These are phyloP conservation scores for Dipteronia dyeriana DNA, from an alignment of 345 rosid species.

Conservation along the genomic window DNA sequence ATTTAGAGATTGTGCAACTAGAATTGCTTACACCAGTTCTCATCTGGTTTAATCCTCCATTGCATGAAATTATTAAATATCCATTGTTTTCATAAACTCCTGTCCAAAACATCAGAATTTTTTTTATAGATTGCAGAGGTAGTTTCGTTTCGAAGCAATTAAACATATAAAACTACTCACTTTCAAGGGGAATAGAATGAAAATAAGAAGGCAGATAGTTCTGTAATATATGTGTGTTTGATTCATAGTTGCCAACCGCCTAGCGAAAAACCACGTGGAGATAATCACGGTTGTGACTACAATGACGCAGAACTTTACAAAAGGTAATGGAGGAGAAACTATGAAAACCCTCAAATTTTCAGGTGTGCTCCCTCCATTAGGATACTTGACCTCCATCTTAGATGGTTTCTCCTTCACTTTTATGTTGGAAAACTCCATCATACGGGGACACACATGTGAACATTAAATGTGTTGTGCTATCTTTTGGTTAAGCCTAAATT, in stretches of 20 bases:
- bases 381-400: not conserved
- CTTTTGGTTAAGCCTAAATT: too few relatives aligned
- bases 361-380: not conserved
- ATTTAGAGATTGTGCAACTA: not conserved
- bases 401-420: slow-evolving; percentile 1
- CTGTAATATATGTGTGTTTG: not conserved
- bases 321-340: not conserved
- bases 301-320: not conserved
- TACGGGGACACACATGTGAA: too few relatives aligned
- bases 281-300: slow-evolving; percentile 7
- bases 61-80: slow-evolving; percentile 34
- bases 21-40: slow-evolving; percentile 28
- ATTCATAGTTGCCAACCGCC: not conserved
- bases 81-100: slow-evolving; percentile 35
- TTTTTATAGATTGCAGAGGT: too few relatives aligned
- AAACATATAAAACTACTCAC: not conserved
- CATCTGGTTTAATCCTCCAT: slow-evolving; percentile 42
- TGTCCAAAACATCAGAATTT: not conserved
- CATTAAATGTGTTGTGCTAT: too few relatives aligned
- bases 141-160: not conserved
- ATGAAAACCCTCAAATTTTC: slow-evolving; percentile 20
- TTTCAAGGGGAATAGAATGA: not conserved
- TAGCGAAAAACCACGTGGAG: not conserved
- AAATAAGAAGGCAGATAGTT: not conserved
- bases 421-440: too few relatives aligned